phyloP scores from a whole-genome alignment of 257 asterid genomes.

The Lycium ferocissimum region DNA sequence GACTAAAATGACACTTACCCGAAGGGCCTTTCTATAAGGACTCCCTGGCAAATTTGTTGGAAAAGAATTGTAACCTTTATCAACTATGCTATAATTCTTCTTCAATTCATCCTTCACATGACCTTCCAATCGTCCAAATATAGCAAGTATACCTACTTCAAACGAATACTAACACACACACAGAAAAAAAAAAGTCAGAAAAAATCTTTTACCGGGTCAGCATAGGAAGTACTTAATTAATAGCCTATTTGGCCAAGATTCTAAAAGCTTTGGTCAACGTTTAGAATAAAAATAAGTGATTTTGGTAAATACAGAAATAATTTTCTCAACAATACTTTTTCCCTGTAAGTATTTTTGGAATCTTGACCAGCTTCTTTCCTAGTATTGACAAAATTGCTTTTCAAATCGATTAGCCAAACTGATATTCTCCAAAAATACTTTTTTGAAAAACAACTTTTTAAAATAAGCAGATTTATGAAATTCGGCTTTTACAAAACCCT shows the following conservation, averaged over 20 bases:
- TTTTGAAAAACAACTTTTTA: background rate
- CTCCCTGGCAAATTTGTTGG: constrained; percentile 72
- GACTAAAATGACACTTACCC: constrained; percentile 45
- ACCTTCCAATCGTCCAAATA: constrained; percentile 66
- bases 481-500: background rate
- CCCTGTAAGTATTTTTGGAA: background rate
- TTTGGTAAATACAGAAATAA: background rate
- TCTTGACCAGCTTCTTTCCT: background rate
- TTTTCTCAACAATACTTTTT: no score
- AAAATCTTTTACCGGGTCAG: background rate
- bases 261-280: background rate
- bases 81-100: constrained; percentile 60
- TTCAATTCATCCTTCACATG: constrained; percentile 65
- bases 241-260: background rate
- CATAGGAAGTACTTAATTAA: background rate
- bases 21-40: constrained; percentile 57
- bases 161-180: constrained; percentile 61
- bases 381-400: background rate
- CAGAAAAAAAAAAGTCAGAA: background rate
- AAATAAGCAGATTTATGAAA: background rate
- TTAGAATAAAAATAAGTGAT: background rate
- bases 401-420: background rate
- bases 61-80: constrained; percentile 81
- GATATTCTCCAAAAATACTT: background rate
- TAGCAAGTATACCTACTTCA: constrained; percentile 71